Conservation (phyloP, 1,284 basidiomycete genomes). For the Coriolopsis trogii region DNA sequence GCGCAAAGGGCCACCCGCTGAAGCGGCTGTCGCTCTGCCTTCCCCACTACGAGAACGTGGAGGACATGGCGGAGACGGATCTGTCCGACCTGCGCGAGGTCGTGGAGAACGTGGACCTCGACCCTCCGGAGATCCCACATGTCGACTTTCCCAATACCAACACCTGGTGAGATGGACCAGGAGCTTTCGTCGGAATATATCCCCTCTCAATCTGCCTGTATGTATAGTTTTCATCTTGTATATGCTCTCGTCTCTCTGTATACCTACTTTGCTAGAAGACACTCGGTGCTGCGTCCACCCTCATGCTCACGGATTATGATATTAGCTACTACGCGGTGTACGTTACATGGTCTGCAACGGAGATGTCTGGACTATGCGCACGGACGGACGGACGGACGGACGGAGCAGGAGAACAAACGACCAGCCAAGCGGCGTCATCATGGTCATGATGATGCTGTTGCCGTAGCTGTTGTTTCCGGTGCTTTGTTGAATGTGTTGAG, state of each 20-base stretch:
- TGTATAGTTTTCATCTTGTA: slow-evolving; percentile 3
- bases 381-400: background rate
- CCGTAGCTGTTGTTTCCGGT: slow-evolving; percentile 8
- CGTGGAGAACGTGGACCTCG: slow-evolving; percentile 33
- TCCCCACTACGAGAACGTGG: slow-evolving; percentile 35
- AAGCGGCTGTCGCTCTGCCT: slow-evolving; percentile 32
- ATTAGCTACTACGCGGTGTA: slow-evolving; percentile 16
- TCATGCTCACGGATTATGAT: slow-evolving; percentile 12
- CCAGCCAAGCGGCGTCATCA: too few species aligned
- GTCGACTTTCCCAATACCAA: slow-evolving; percentile 24
- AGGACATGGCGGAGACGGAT: slow-evolving; percentile 35
- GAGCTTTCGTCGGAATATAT: background rate
- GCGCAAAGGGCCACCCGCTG: slow-evolving; percentile 27
- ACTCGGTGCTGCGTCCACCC: slow-evolving; percentile 1
- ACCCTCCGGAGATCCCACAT: slow-evolving; percentile 26
- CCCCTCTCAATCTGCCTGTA: background rate
- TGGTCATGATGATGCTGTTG: slow-evolving; percentile 7
- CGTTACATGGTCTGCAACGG: slow-evolving; percentile 12
- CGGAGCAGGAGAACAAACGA: too few species aligned
- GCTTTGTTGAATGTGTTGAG: slow-evolving; percentile 35
- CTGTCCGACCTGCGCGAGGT: slow-evolving; percentile 29
- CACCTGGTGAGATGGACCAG: slow-evolving; percentile 13
- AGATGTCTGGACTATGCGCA: background rate
- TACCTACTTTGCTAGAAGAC: slow-evolving; percentile 9
- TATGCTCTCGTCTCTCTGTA: slow-evolving; percentile 9